Conservation (phyloP, 2,329 filamentous ascomycete species). For the Thelonectria olida region DNA sequence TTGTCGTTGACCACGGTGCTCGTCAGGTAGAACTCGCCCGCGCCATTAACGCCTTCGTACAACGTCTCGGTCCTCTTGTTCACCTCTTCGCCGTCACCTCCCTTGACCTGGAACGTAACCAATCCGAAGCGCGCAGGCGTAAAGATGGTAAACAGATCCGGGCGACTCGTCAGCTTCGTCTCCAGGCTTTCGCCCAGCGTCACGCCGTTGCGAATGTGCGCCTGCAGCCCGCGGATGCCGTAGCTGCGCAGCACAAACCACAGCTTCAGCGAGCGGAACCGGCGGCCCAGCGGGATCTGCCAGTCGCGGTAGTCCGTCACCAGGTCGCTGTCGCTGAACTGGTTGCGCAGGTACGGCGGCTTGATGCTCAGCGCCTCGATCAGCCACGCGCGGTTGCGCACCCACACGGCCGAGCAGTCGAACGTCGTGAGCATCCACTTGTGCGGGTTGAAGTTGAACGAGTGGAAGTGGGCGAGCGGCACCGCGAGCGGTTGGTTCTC, state of each 20-base stretch:
- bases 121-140: conserved; percentile 81
- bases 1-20: conserved; percentile 76
- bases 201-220: conserved; percentile 76
- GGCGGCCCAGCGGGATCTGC: conserved; percentile 91
- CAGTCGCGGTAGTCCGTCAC: conserved; percentile 97
- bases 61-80: conserved; percentile 78
- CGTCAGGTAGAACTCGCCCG: conserved; percentile 85
- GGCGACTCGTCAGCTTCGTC: conserved; percentile 62
- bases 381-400: conserved; percentile 79
- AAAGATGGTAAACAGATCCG: conserved; percentile 80
- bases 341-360: conserved; percentile 83
- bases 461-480: conserved; percentile 76
- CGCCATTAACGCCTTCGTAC: conserved; percentile 77
- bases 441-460: conserved; percentile 95
- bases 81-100: conserved; percentile 57
- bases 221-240: conserved; percentile 78
- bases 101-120: conserved; percentile 74
- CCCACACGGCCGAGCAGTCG: conserved; percentile 82
- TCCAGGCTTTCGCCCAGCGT: conserved; percentile 76
- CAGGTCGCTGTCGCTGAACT: conserved; percentile 80
- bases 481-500: conserved; percentile 77
- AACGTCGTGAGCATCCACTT: conserved; percentile 98
- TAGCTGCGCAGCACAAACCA: conserved; percentile 94
- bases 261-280: conserved; percentile 90
- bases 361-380: conserved; percentile 81